phyloP scores from a whole-genome alignment of 352 stramenopile genomes.

The Phytophthora quininea region DNA sequence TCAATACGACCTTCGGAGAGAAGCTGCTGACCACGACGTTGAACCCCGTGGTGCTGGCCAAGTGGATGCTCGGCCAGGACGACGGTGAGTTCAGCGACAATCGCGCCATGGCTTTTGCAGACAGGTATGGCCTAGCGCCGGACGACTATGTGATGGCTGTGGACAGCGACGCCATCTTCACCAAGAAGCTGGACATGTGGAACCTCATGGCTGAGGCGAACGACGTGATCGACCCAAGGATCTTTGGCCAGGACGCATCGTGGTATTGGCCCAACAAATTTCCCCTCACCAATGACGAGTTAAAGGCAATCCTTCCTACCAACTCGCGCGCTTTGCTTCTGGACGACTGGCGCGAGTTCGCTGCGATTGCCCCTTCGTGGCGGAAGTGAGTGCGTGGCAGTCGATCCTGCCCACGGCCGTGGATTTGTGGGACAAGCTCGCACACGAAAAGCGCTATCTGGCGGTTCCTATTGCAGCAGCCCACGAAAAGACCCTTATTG shows the following conservation, averaged over 20 bases:
- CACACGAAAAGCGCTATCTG: conserved; percentile 59
- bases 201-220: conserved; percentile 71
- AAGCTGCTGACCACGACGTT: conserved; percentile 67
- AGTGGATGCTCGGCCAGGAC: conserved; percentile 53
- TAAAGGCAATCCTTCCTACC: conserved; percentile 42
- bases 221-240: conserved; percentile 61
- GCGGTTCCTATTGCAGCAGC: conserved; percentile 73
- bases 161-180: conserved; percentile 84
- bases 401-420: conserved; percentile 56
- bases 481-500: conserved; percentile 57
- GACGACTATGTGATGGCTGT: conserved; percentile 83
- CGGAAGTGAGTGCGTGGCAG: conserved; percentile 58
- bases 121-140: conserved; percentile 42
- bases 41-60: conserved; percentile 57
- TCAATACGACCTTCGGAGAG: conserved; percentile 56
- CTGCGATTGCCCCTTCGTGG: conserved; percentile 76
- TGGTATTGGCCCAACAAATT: conserved; percentile 75
- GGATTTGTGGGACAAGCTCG: conserved; percentile 58
- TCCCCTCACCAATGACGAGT: conserved; percentile 44
- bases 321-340: conserved; percentile 50
- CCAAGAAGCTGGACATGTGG: conserved; percentile 78
- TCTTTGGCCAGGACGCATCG: conserved; percentile 78
- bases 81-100: conserved; percentile 25
- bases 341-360: conserved; percentile 75
- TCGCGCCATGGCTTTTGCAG: conserved; percentile 23